Evolutionary conservation across 805 yeast genomes (phyloP), one percentile per base, ranked within the genome.

Genomic region (Helenozyma rhizophorensis): DNA sequence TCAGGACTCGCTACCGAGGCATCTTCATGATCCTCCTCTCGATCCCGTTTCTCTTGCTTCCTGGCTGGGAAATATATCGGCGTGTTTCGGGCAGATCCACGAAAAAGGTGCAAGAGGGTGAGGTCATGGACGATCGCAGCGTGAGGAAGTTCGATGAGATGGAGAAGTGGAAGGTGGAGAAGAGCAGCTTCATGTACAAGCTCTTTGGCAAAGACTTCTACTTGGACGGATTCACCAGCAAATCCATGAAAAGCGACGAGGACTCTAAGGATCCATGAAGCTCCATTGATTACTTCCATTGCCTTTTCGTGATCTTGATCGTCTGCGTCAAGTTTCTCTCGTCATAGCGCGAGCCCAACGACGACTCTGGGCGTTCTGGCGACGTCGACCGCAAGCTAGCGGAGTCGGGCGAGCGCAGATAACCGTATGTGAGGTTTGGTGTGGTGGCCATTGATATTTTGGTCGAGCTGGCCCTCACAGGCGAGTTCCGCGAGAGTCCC

Each of bases 151-250:
- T 56, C 31, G 61, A 49, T 32, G 72, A 65, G 40, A 54, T 38
- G 4, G 69, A 63, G 39, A 65, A 64, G 37, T 66, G 70, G 70
- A 41, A 43, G 30, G 60, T 56, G 6, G 71, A 65, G 40, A 54
- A 48, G 39, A 47, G 60, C 27, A 59, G 65, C 39, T 40, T 51
- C 35, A 48, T 56, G 59, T 66, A 65, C 45, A 55, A 50, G 38
- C 27, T 65, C 8, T 65, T 66, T 39, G 72, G 72, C 0, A 50
- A 46, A 26, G 72, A 66, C 34, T 63, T 60, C 45, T 66, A 56
- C 39, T 53, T 65, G 29, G 71, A 66, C 33, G 71, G 71, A 9
- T 63, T 63, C 33, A 66, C 72, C 18, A 64, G 69, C 36, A 60
- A 56, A 36, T 62, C 72, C 3, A 58, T 65, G 59, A 27, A 36